Evolutionary conservation across 2,329 filamentous ascomycete genomes (phyloP), one percentile per base, ranked within the genome.

Genomic region (Plenodomus lindquistii): DNA sequence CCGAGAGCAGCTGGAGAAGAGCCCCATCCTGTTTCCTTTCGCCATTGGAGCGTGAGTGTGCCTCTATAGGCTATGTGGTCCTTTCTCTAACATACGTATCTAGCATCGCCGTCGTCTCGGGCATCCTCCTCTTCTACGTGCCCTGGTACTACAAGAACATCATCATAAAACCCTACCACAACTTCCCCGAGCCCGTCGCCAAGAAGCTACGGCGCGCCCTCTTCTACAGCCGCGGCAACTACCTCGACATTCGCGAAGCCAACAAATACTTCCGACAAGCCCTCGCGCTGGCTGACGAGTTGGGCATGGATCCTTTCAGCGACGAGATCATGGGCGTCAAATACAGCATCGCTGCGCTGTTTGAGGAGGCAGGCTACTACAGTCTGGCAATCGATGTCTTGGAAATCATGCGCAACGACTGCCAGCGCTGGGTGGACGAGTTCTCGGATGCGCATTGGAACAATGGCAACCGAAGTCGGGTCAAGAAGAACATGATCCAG

Each of bases 261-360:
- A 78, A 95, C 50, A 88, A 90, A 59, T 90, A 90, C 71, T 97
- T 96, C 71, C 86, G 86, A 62, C 82, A 88, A 57, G 91, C 92
- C 2, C 78, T 97, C 48, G 79, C 85, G 54, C 80, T 87, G 42
- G 91, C 91, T 48, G 77, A 85, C 41, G 85, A 90, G 63, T 67
- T 88, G 42, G 85, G 85, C 0, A 83, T 99, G 76, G 91, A 97
- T 66, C 90, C 89, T 0, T 95, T 92, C 69, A 92, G 89, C 3
- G 89, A 97, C 61, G 92, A 97, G 69, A 86, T 97, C 27, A 80
- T 97, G 59, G 94, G 94, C 8, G 85, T 97, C 43, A 90, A 91
- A 66, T 86, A 97, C 42, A 85, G 92, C 67, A 79, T 96, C 8
- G 85, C 90, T 1, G 81, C 81, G 9, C 85, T 96, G 79, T 80